Evolutionary conservation across 768 basidiomycete species (phyloP).

Genomic region (Mycena vulgaris): DNA sequence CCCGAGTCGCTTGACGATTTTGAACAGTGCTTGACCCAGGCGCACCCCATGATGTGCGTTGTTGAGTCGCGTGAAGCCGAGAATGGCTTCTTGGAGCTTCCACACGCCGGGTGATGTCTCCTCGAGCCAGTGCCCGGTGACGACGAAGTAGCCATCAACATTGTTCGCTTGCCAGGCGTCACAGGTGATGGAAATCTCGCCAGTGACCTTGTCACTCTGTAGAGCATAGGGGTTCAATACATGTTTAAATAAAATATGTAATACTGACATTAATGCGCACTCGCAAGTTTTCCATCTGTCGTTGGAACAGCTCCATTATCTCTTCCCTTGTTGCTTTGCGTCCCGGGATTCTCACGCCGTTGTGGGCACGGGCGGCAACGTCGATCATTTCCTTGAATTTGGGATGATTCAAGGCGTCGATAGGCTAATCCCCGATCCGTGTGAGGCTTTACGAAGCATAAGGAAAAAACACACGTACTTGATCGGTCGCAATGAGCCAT

Average conservation of each 20-base stretch:
- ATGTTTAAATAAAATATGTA: not conserved
- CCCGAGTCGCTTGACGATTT: conserved; percentile 44
- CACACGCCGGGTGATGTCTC: conserved; percentile 41
- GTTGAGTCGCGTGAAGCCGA: conserved; percentile 43
- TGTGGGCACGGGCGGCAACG: conserved; percentile 47
- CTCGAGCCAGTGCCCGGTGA: conserved; percentile 58
- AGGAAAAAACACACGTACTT: not conserved
- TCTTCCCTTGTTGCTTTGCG: conserved; percentile 42
- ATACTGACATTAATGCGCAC: not conserved
- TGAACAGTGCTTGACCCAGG: conserved; percentile 52
- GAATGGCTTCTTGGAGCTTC: conserved; percentile 40
- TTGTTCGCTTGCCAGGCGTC: conserved; percentile 58
- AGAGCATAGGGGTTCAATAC: too few relatives aligned
- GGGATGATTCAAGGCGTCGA: conserved; percentile 47
- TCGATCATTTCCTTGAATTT: conserved; percentile 51
- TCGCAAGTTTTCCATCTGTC: not conserved
- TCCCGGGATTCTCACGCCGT: conserved; percentile 46
- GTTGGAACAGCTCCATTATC: conserved; percentile 45
- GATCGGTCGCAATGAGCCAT: not conserved
- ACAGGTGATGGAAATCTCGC: conserved; percentile 50
- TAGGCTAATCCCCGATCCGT: conserved; percentile 23
- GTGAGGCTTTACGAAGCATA: not conserved
- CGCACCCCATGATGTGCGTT: conserved; percentile 49
- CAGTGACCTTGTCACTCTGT: conserved; percentile 29
- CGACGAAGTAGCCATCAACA: conserved; percentile 54